Conservation (phyloP, 2,329 filamentous ascomycete species). For the Trichophyton mentagrophytes region DNA sequence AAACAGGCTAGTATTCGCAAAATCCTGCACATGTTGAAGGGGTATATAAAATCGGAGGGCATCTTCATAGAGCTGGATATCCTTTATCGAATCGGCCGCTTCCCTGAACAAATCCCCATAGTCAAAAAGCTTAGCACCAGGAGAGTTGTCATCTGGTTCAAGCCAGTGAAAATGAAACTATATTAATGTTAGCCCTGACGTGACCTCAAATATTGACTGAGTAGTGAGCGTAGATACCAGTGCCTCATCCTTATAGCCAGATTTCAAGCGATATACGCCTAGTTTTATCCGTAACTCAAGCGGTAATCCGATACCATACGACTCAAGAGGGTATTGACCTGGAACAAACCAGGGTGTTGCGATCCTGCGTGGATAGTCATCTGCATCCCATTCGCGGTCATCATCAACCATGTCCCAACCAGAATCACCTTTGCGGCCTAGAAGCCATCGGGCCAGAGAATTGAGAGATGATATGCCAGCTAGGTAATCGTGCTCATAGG, state of each 20-base stretch:
- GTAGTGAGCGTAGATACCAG: slow-evolving; percentile 41
- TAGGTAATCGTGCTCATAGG: slow-evolving; percentile 48
- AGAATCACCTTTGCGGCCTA: slow-evolving; percentile 58
- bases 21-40: slow-evolving; percentile 35
- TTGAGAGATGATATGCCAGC: slow-evolving; percentile 60
- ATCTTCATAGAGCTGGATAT: slow-evolving; percentile 39
- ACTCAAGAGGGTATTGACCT: slow-evolving; percentile 39
- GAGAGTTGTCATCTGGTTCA: slow-evolving; percentile 46
- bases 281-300: slow-evolving; percentile 73
- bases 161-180: slow-evolving; percentile 58
- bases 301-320: slow-evolving; percentile 64
- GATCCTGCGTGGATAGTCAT: slow-evolving; percentile 53
- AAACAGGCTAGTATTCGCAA: slow-evolving; percentile 39
- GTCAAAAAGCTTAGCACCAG: slow-evolving; percentile 44
- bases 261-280: slow-evolving; percentile 65
- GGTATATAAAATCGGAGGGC: slow-evolving; percentile 48
- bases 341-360: slow-evolving; percentile 49
- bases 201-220: neutral
- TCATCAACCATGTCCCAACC: slow-evolving; percentile 69
- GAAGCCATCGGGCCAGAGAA: slow-evolving; percentile 63
- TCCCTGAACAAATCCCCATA: slow-evolving; percentile 73
- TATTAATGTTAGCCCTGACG: neutral
- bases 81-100: slow-evolving; percentile 46
- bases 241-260: slow-evolving; percentile 56
- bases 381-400: slow-evolving; percentile 78